Percentiles rank a stretch among this genome's conserved stretches.
Evolutionary conservation across 106 monocot species (phyloP).

Genomic region (Acorus gramineus): DNA sequence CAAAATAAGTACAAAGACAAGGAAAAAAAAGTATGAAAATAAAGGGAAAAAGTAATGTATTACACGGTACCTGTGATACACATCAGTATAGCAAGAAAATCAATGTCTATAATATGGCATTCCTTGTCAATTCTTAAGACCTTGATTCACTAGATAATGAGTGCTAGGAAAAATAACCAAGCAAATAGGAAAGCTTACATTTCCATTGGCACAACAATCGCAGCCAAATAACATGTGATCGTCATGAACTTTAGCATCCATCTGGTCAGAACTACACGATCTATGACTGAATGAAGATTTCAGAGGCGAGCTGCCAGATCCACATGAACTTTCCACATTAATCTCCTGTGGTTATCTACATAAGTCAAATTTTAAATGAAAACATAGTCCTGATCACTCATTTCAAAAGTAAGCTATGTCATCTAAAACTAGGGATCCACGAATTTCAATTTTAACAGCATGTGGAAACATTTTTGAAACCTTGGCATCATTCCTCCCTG

Average conservation of each 20-base stretch:
- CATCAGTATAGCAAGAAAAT: no score
- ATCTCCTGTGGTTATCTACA: slow-evolving; percentile 41
- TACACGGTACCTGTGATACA: no score
- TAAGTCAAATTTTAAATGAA: slow-evolving; percentile 5
- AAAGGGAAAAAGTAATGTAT: background rate
- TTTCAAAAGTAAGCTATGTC: no score
- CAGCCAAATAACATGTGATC: slow-evolving; percentile 4
- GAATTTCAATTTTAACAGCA: background rate
- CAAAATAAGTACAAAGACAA: background rate
- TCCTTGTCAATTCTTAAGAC: no score
- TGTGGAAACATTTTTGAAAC: slow-evolving; percentile 8
- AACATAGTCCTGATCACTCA: no score
- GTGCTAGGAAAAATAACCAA: no score
- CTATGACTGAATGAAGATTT: background rate
- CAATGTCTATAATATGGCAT: no score
- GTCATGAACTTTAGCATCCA: slow-evolving; percentile 15
- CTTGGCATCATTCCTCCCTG: slow-evolving; percentile 18
- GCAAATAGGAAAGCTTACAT: slow-evolving; percentile 15
- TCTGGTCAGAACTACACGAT: slow-evolving; percentile 3
- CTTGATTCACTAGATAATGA: no score
- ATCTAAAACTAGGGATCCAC: no score
- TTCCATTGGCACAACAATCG: slow-evolving; percentile 25
- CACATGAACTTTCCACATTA: slow-evolving; percentile 16
- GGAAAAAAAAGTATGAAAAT: background rate
- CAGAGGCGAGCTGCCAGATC: slow-evolving; percentile 1